These are phyloP conservation scores for Colletotrichum theobromicola DNA, from an alignment of 2,329 filamentous ascomycete genomes.

Conservation along the genomic window DNA sequence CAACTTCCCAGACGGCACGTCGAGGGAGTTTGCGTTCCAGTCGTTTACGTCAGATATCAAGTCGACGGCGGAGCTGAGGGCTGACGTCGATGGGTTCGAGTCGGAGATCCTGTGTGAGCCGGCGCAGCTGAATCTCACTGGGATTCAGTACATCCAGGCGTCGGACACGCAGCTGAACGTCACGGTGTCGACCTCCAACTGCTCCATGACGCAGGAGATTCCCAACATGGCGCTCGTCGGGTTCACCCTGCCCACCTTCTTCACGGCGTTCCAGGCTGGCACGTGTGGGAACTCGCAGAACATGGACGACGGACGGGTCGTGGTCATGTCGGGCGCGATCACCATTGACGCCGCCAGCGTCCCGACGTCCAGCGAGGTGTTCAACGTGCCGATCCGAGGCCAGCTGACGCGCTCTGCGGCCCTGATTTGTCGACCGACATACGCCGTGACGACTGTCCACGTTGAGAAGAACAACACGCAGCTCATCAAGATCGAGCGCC, in stretches of 20 bases:
- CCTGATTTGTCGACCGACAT: slow-evolving; percentile 31
- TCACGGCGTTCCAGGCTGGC: slow-evolving; percentile 26
- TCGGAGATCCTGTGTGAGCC: slow-evolving; percentile 34
- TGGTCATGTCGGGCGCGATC: slow-evolving; percentile 26
- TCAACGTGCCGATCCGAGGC: slow-evolving; percentile 22
- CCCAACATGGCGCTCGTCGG: slow-evolving; percentile 18
- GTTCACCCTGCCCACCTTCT: slow-evolving; percentile 18
- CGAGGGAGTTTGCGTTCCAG: slow-evolving; percentile 38
- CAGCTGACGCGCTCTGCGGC: slow-evolving; percentile 28
- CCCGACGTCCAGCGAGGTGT: background rate
- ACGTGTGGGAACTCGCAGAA: slow-evolving; percentile 23
- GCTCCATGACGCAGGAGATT: slow-evolving; percentile 25
- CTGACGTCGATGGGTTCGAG: slow-evolving; percentile 39
- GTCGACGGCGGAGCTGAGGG: slow-evolving; percentile 28
- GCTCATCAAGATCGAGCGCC: slow-evolving; percentile 21
- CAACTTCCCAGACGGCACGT: slow-evolving; percentile 35
- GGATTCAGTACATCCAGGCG: slow-evolving; percentile 24
- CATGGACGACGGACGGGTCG: slow-evolving; percentile 27
- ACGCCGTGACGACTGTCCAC: slow-evolving; percentile 26
- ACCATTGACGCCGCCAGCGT: slow-evolving; percentile 20
- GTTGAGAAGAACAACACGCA: slow-evolving; percentile 27
- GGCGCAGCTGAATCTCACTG: slow-evolving; percentile 30
- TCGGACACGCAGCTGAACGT: slow-evolving; percentile 30
- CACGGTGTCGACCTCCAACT: slow-evolving; percentile 28
- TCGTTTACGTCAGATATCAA: slow-evolving; percentile 31